Conservation (phyloP, 768 basidiomycete species). For the Boletus edulis region DNA sequence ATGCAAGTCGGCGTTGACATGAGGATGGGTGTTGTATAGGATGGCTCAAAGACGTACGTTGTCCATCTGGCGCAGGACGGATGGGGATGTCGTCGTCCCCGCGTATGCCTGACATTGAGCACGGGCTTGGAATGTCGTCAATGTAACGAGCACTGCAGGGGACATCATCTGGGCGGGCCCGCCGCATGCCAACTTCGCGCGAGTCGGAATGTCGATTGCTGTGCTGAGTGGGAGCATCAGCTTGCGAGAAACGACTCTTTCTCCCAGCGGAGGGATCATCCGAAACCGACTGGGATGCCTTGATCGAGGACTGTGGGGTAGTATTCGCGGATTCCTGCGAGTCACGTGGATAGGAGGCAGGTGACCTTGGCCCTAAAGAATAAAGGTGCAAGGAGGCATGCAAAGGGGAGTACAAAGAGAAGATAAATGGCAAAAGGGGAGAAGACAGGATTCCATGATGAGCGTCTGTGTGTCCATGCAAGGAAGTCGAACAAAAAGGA, state of each 20-base stretch:
- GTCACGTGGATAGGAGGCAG: slow-evolving; percentile 33
- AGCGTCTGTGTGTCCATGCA: slow-evolving; percentile 40
- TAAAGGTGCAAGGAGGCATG: slow-evolving; percentile 31
- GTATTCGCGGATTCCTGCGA: slow-evolving; percentile 20
- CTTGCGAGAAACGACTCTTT: slow-evolving; percentile 26
- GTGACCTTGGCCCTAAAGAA: slow-evolving; percentile 43
- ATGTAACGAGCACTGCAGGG: slow-evolving; percentile 8
- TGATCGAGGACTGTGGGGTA: slow-evolving; percentile 10
- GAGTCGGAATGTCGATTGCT: slow-evolving; percentile 11
- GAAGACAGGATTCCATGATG: slow-evolving; percentile 39
- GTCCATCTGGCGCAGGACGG: slow-evolving; percentile 28
- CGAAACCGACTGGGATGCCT: slow-evolving; percentile 13
- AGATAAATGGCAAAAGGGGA: slow-evolving; percentile 29
- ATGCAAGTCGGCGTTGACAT: slow-evolving; percentile 25
- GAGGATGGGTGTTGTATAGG: slow-evolving; percentile 27
- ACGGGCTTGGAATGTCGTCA: slow-evolving; percentile 22
- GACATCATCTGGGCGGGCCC: slow-evolving; percentile 19
- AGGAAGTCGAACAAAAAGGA: slow-evolving; percentile 39
- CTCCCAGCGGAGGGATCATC: slow-evolving; percentile 9
- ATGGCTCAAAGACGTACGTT: slow-evolving; percentile 38
- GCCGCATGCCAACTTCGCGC: slow-evolving; percentile 16
- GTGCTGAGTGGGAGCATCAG: slow-evolving; percentile 10
- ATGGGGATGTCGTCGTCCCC: slow-evolving; percentile 17
- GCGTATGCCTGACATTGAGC: slow-evolving; percentile 15
- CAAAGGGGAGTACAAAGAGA: slow-evolving; percentile 29